phyloP scores from a whole-genome alignment of 768 basidiomycete genomes.

The Mycena vulgaris region DNA sequence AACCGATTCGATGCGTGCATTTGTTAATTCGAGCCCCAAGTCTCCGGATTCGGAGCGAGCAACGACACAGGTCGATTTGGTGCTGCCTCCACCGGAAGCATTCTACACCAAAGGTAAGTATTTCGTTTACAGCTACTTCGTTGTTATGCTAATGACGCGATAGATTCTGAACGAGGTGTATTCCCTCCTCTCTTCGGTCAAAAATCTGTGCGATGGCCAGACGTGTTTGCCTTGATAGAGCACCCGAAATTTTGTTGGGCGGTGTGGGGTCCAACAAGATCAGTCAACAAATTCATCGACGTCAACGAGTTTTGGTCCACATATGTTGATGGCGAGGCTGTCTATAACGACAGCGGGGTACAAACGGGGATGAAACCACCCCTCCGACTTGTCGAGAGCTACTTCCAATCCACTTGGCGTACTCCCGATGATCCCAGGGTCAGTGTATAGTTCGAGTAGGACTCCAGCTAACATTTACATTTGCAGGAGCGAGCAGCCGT shows the following conservation, averaged over 20 bases:
- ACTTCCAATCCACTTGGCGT: no score
- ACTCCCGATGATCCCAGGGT: no score
- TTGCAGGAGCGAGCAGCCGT: neutral
- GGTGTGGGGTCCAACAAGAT: conserved; percentile 42
- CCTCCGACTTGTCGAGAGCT: conserved; percentile 41
- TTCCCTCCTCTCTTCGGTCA: conserved; percentile 43
- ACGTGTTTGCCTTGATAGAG: conserved; percentile 42
- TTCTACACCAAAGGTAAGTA: conserved; percentile 39
- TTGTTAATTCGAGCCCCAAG: neutral
- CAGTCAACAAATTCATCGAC: conserved; percentile 34
- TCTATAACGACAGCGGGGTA: conserved; percentile 21
- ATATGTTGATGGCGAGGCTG: conserved; percentile 40
- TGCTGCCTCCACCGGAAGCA: conserved; percentile 39
- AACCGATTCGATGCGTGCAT: conserved; percentile 3
- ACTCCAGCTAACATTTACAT: neutral
- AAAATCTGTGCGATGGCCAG: conserved; percentile 40
- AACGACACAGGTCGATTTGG: conserved; percentile 40
- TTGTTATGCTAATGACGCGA: no score
- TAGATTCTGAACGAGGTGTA: no score
- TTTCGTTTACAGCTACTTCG: no score
- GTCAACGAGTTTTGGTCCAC: conserved; percentile 31
- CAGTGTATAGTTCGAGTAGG: neutral
- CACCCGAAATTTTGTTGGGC: conserved; percentile 46
- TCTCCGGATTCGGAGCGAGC: neutral
- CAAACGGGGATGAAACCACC: conserved; percentile 47